Percentiles rank a stretch among this genome's conserved stretches.
Conservation (phyloP, 73 alveolate species). For the Tetrahymena borealis region DNA sequence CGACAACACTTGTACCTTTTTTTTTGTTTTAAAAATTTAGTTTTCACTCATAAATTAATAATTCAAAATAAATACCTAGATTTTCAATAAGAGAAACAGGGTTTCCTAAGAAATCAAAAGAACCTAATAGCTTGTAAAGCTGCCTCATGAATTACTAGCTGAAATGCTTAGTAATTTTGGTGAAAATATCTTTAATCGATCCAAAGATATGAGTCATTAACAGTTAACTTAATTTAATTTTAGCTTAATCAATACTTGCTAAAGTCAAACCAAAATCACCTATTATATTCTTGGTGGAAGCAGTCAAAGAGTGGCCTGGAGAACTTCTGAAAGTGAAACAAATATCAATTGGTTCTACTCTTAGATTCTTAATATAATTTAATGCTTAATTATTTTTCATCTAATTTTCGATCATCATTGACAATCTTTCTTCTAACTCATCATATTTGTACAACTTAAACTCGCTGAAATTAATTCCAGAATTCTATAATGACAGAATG, state of each 20-base stretch:
- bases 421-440: not conserved
- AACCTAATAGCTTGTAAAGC: slow-evolving; percentile 34
- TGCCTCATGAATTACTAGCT: slow-evolving; percentile 24
- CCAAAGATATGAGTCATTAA: slow-evolving; percentile 40
- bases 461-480: not conserved
- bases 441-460: not conserved
- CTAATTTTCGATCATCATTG: not conserved
- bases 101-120: slow-evolving; percentile 42
- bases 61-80: slow-evolving; percentile 1
- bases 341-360: slow-evolving; percentile 37
- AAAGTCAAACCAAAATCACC: slow-evolving; percentile 42
- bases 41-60: not conserved
- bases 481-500: not conserved
- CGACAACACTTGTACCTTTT: slow-evolving; percentile 32
- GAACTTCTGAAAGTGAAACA: slow-evolving; percentile 38
- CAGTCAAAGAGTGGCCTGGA: slow-evolving; percentile 40
- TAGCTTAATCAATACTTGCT: slow-evolving; percentile 41
- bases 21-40: not conserved
- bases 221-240: slow-evolving; percentile 31
- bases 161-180: slow-evolving; percentile 32
- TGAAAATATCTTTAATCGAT: slow-evolving; percentile 24
- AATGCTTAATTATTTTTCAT: slow-evolving; percentile 4
- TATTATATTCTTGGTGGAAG: slow-evolving; percentile 25
- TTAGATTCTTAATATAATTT: slow-evolving; percentile 22
- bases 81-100: slow-evolving; percentile 35